phyloP scores from a whole-genome alignment of 179 eudicot genomes.

The Sideroxylon spinosum region DNA sequence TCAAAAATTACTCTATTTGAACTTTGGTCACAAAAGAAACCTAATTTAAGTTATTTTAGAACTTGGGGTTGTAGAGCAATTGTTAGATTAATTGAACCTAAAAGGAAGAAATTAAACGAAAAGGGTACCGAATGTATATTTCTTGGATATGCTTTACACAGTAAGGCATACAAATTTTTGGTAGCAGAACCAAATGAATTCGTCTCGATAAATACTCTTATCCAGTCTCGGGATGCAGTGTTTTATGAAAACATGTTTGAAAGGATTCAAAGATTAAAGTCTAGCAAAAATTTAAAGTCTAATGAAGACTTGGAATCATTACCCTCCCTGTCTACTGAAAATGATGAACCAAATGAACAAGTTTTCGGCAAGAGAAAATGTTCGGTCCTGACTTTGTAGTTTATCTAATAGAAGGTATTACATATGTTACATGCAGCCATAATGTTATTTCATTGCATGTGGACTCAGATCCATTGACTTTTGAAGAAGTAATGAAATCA shows the following conservation, averaged over 20 bases:
- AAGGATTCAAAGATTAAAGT: background rate
- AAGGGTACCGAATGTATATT: slow-evolving; percentile 7
- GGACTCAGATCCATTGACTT: background rate
- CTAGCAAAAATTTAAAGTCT: too few species aligned
- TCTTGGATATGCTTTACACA: background rate
- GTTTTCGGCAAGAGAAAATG: background rate
- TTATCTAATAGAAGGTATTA: background rate
- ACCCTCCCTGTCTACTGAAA: too few species aligned
- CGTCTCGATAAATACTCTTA: background rate
- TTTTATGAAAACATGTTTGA: background rate
- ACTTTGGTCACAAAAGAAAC: background rate
- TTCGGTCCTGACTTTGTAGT: background rate
- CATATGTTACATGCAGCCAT: background rate
- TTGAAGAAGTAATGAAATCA: background rate
- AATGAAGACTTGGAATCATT: too few species aligned
- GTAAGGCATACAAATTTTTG: background rate
- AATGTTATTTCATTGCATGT: background rate
- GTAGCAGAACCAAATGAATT: slow-evolving; percentile 4
- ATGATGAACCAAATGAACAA: background rate
- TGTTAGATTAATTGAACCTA: background rate
- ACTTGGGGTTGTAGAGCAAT: slow-evolving; percentile 9
- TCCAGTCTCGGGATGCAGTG: background rate
- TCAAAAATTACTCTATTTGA: background rate
- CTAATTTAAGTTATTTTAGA: background rate
- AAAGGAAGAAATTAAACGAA: background rate